Evolutionary conservation across 371 early-diverging fungal genomes (phyloP), one percentile per base, ranked within the genome.

Genomic region (Mortierella sp.): DNA sequence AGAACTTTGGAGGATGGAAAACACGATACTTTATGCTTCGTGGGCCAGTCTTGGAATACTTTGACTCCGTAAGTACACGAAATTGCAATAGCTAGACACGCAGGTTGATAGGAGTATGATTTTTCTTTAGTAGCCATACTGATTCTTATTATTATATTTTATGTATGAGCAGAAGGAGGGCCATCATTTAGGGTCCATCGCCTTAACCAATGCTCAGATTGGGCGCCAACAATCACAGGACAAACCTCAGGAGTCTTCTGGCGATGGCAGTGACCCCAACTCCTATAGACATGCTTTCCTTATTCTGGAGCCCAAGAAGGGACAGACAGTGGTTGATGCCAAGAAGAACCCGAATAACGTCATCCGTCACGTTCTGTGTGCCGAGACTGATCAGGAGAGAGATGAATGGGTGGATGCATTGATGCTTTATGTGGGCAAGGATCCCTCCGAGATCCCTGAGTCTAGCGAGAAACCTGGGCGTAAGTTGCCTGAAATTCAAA

Each of bases 1-100:
- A 94, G 83, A 94, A 92, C 78, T 94, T 94, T 89, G 96, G 96
- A 37, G 94, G 94, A 2, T 94, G 93, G 93, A 96, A 96, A 84
- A 87, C 91, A 26, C 88, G 95, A 65, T 96, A 91, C 83, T 96
- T 94, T 84, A 85, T 89, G 51, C 84, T 92, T 51, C 88, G 88
- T 51, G 87, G 86, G 26, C 86, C 87, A 5, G 78, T 89, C 10
- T 76, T 96, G 43, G 93, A 95, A 68, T 96, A 95, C 75, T 93
- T 88, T 77, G 95, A 95, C 81, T 86, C 85, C 22, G 90, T 90
- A 88, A 84, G 86, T 74, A 10, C 4, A 20, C 16, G 18, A 10
- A 4, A 2, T 20, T 5, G 11, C 9, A 58, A 28, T 28, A 26
- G 18, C 22, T 18, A 16, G 16, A 16, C 28, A 16, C 9, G 20